These are phyloP conservation scores for bread wheat (Triticum aestivum) DNA, from an alignment of 176 grass and related monocot genomes.

Conservation along the genomic window DNA sequence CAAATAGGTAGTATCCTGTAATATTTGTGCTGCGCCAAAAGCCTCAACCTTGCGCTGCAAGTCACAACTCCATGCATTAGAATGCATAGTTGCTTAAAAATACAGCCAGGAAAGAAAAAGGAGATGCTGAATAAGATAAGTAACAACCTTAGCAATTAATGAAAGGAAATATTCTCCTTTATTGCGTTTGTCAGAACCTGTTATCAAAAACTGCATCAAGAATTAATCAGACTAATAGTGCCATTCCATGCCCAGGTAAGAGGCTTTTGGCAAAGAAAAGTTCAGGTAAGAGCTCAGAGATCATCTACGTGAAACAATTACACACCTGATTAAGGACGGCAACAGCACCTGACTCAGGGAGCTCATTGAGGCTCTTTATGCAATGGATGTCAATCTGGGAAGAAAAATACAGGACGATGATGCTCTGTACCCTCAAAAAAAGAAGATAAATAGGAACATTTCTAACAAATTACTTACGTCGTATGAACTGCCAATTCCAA, in stretches of 20 bases:
- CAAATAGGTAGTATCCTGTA: slow-evolving; percentile 39
- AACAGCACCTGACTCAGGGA: slow-evolving; percentile 65
- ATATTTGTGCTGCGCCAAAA: slow-evolving; percentile 42
- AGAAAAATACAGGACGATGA: slow-evolving; percentile 16
- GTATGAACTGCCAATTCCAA: slow-evolving; percentile 71
- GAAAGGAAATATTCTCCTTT: slow-evolving; percentile 82
- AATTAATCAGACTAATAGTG: slow-evolving; percentile 12
- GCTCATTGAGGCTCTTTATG: slow-evolving; percentile 59
- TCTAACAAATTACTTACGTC: slow-evolving; percentile 48
- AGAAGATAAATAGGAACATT: not conserved
- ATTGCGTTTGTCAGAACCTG: slow-evolving; percentile 63
- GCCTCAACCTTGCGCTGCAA: slow-evolving; percentile 51
- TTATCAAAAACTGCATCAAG: slow-evolving; percentile 70
- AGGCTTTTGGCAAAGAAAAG: not conserved
- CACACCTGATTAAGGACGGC: slow-evolving; percentile 81
- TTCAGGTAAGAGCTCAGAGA: slow-evolving; percentile 25
- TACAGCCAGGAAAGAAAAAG: not conserved
- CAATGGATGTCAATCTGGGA: slow-evolving; percentile 64
- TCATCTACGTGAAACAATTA: slow-evolving; percentile 31
- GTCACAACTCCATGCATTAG: slow-evolving; percentile 22
- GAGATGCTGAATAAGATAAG: not conserved
- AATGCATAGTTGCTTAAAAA: not conserved
- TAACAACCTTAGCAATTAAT: slow-evolving; percentile 71
- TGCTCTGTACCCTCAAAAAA: not conserved
- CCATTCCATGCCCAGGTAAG: not conserved